Base-by-base conservation (phyloP, 2,329 filamentous ascomycete genomes). In the Alternaria viburni region DNA sequence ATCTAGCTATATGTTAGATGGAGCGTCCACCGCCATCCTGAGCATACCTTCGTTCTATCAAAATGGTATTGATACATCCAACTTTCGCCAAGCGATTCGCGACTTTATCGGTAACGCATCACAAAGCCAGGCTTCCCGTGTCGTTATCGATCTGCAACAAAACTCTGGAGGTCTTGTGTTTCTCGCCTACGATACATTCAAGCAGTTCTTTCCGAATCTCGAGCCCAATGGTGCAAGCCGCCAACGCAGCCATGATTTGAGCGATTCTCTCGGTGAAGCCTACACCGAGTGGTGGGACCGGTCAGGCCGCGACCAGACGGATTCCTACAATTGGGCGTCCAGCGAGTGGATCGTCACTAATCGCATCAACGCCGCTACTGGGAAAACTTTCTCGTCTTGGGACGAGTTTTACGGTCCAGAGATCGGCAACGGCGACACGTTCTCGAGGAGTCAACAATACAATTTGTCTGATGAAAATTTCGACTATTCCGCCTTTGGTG, bases 101-200 rank as follows among this genome's bases (percentile, higher is more conserved):
- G 56, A 79, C 3, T 84, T 88, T 65, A 76, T 88, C 13, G 73
- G 77, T 0, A 76, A 80, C 19, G 81, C 82, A 9, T 81, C 82
- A 30, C 65, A 71, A 1, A 77, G 77, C 5, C 81, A 81, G 3
- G 86, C 86, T 66, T 84, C 79, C 13, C 87, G 85, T 67, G 78
- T 91, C 1, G 79, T 91, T 15, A 86, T 91, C 61, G 89, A 91
- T 66, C 70, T 91, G 5, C 83, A 85, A 11, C 81, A 79, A 2
- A 91, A 91, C 65, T 78, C 77, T 0, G 89, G 89, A 15, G 89
- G 89, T 6, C 60, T 57, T 1, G 62, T 72, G 1, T 51, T 70
- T 8, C 69, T 77, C 2, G 78, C 72, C 5, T 75, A 73, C 46
- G 73, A 71, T 26, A 70, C 72, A 0, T 88, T 88, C 67, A 80